These are phyloP conservation scores for Trichomonascus vanleenenianus DNA, from an alignment of 805 yeast species.

Conservation along the genomic window DNA sequence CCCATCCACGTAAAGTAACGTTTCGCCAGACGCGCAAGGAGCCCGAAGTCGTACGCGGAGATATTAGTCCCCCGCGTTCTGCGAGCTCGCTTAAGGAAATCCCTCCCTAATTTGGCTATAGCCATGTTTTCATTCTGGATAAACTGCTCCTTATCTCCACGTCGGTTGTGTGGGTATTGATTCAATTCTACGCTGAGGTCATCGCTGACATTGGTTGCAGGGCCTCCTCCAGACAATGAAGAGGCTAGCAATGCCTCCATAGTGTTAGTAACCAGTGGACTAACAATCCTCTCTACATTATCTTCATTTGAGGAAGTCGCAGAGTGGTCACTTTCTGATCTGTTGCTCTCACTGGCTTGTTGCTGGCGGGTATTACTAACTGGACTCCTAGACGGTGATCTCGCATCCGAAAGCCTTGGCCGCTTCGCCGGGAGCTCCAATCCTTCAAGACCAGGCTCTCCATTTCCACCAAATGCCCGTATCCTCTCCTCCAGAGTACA, in stretches of 20 bases:
- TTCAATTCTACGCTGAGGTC: background rate
- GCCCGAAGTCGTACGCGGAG: background rate
- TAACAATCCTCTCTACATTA: background rate
- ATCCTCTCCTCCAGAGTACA: constrained; percentile 1
- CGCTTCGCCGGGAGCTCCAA: background rate
- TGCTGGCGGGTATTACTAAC: background rate
- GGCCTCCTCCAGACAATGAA: background rate
- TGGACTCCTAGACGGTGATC: background rate
- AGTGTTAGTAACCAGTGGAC: background rate
- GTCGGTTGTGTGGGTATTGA: background rate
- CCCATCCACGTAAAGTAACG: constrained; percentile 6
- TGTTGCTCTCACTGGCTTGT: no score
- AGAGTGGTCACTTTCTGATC: background rate
- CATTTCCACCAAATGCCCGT: background rate
- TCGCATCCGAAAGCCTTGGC: background rate
- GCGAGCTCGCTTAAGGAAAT: constrained; percentile 1
- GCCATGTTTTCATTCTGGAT: constrained; percentile 2
- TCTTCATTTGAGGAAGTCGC: background rate
- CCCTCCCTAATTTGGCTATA: constrained; percentile 1
- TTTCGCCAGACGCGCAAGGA: constrained; percentile 1
- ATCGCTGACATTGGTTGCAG: background rate
- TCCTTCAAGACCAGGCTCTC: no score
- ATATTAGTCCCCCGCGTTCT: constrained; percentile 1
- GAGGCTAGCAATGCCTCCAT: constrained; percentile 1
- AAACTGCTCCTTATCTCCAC: constrained; percentile 1